Base-by-base conservation (phyloP, 768 basidiomycete species). In the Naganishia vaughanmartiniae region DNA sequence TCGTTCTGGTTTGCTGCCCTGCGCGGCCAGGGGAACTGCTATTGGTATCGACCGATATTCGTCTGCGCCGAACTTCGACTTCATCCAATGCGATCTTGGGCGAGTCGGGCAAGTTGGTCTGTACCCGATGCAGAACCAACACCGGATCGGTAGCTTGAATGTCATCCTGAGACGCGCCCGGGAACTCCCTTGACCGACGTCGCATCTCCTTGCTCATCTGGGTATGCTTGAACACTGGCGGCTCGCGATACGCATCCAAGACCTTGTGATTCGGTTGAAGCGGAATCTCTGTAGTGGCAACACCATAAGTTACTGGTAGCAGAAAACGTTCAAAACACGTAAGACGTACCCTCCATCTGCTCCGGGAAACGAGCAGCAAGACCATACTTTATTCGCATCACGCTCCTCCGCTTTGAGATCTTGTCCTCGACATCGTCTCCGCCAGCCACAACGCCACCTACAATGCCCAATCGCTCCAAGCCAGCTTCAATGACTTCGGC, bases 361-460 rank as follows among this genome's bases (percentile, higher is more conserved):
- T 78, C 71, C 73, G 48, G 48, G 24, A 86, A 83, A 28, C 76
- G 70, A 0, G 89, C 86, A 14, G 85, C 84, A 67, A 99, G 82
- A n/a, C 87, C 87, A 79, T 98, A 98, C 67, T 92, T 85, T 42
- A 97, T 90, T 69, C 91, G 85, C 11, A 86, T 81, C 9, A 86
- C 84, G 69, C 92, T 95, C 73, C 89, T 85, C 70, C 93, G 84
- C 82, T 93, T 92, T 9, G 86, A 84, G 39, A 88, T 84, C 79
- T 95, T 93, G 78, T 97, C 95, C 81, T 99, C 96, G 0, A 99
- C 87, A 76, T 97, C 95, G 79, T 99, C 96, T 0, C 96, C 96
- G 1, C 96, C 96, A 79, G 97, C 94, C 2, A 98, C 95, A 1
- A 99, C 93, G n/a, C 94, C 96, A 46, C 96, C 95, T 42, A 87